Percentiles rank a stretch among this genome's conserved stretches.
Evolutionary conservation across 2,329 filamentous ascomycete genomes (phyloP).

Genomic region (Whalleya microplaca): DNA sequence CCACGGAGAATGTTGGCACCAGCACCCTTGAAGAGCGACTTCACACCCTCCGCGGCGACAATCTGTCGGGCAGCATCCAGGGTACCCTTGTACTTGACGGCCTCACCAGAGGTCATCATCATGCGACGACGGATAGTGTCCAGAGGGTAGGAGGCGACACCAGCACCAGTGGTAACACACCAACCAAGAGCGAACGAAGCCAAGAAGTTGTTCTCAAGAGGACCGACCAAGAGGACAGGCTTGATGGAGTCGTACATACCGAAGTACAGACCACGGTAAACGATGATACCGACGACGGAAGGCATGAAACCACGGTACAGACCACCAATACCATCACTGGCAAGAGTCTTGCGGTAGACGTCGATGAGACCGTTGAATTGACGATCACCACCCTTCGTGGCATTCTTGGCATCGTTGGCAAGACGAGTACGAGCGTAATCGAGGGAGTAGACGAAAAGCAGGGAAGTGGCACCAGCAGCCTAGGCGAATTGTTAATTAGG

Average conservation of each 20-base stretch:
- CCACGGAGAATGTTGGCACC: slow-evolving; percentile 99
- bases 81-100: slow-evolving; percentile 99
- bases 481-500: slow-evolving; percentile 45
- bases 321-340: slow-evolving; percentile 97
- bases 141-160: slow-evolving; percentile 99
- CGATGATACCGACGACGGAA: slow-evolving; percentile 97
- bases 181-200: slow-evolving; percentile 99
- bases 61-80: slow-evolving; percentile 96
- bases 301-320: slow-evolving; percentile 99
- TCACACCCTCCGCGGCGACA: slow-evolving; percentile 94
- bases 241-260: slow-evolving; percentile 99
- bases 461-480: slow-evolving; percentile 98
- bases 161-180: slow-evolving; percentile 99
- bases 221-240: slow-evolving; percentile 91
- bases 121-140: slow-evolving; percentile 99
- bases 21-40: slow-evolving; percentile 99
- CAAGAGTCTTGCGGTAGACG: slow-evolving; percentile 99
- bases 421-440: slow-evolving; percentile 99
- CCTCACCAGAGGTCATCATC: slow-evolving; percentile 99
- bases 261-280: slow-evolving; percentile 99
- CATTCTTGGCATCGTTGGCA: slow-evolving; percentile 99
- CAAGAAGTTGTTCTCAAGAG: slow-evolving; percentile 97
- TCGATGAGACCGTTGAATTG: slow-evolving; percentile 99
- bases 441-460: slow-evolving; percentile 99
- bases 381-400: slow-evolving; percentile 94